A percentile compares a stretch with the other conserved stretches of the same genome.
Conservation (phyloP, 139 green algal species). For the Chlorella sp. region DNA sequence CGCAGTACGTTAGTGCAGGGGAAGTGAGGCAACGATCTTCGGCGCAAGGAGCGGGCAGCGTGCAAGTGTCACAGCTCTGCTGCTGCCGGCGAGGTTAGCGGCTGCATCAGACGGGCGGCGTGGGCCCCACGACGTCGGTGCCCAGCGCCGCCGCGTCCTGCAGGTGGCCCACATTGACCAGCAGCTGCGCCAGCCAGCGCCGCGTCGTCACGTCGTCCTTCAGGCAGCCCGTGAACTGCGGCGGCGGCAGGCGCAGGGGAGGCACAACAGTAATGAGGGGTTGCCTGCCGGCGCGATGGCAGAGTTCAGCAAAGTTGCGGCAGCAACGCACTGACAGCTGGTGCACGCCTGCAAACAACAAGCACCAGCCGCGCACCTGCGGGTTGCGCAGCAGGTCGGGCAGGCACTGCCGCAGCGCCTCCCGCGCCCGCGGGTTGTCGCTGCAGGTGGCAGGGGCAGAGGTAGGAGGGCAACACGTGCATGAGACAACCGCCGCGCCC, state of each 20-base stretch:
- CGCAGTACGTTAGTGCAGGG: too few species aligned
- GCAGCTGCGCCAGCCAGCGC: slow-evolving; percentile 91
- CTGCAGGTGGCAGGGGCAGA: slow-evolving; percentile 27
- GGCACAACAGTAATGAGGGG: too few species aligned
- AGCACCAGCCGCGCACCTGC: neutral
- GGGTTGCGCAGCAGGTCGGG: slow-evolving; percentile 90
- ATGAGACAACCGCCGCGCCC: too few species aligned
- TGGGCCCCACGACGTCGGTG: slow-evolving; percentile 64
- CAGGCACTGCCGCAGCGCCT: slow-evolving; percentile 94
- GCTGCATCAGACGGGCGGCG: slow-evolving; percentile 55
- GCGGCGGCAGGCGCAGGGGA: neutral
- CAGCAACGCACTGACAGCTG: too few species aligned
- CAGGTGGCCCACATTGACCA: slow-evolving; percentile 90
- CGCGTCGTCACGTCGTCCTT: slow-evolving; percentile 94
- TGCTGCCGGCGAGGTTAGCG: neutral
- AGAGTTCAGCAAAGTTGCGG: too few species aligned
- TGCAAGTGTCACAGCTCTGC: too few species aligned
- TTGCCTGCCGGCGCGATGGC: too few species aligned
- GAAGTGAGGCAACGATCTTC: too few species aligned
- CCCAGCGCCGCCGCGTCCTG: slow-evolving; percentile 65
- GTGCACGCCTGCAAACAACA: neutral
- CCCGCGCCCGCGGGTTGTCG: slow-evolving; percentile 77
- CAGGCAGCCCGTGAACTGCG: slow-evolving; percentile 90
- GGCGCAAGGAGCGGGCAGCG: too few species aligned
- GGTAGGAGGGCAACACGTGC: too few species aligned